These are phyloP conservation scores for Paramecium tetraurelia DNA, from an alignment of 73 alveolate species.

Conservation along the genomic window DNA sequence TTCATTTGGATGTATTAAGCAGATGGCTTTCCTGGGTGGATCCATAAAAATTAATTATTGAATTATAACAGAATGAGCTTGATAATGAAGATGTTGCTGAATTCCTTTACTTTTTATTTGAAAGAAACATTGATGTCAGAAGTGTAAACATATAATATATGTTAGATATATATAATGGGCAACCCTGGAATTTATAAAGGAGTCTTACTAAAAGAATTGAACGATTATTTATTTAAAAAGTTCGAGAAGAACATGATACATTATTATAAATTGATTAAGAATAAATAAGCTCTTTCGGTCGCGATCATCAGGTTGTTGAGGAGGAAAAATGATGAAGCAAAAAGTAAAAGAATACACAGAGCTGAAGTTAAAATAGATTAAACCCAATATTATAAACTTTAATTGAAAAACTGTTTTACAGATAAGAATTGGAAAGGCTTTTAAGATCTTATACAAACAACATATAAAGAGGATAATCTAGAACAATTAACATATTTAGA, in stretches of 20 bases:
- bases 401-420: not conserved
- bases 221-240: not conserved
- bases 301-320: not conserved
- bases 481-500: not conserved
- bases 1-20: not conserved
- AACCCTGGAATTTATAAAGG: constrained; percentile 45
- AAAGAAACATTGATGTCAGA: not conserved
- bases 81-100: constrained; percentile 15
- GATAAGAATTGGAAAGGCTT: constrained; percentile 5
- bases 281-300: not conserved
- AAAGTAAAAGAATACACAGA: not conserved
- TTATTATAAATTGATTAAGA: not conserved
- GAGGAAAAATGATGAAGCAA: not conserved
- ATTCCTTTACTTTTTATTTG: not conserved
- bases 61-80: constrained; percentile 30
- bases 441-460: not conserved
- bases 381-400: not conserved
- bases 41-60: not conserved
- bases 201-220: not conserved
- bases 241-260: not conserved
- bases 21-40: not conserved
- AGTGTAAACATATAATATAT: not conserved
- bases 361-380: not conserved
- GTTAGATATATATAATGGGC: not conserved
- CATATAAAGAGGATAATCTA: constrained; percentile 22